These are phyloP conservation scores for Phaffia rhodozyma DNA, from an alignment of 1,284 basidiomycete species.

Conservation along the genomic window DNA sequence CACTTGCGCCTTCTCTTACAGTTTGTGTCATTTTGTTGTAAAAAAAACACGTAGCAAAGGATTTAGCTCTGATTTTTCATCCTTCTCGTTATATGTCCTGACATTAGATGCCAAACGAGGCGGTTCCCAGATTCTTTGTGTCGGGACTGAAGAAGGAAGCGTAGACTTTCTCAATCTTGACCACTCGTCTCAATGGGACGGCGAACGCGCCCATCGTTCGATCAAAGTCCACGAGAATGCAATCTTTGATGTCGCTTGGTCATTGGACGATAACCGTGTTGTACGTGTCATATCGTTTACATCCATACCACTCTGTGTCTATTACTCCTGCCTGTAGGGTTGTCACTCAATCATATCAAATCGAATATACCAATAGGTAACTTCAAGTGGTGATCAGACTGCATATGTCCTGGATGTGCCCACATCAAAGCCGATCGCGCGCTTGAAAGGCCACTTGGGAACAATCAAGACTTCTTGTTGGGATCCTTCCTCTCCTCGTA, in stretches of 20 bases:
- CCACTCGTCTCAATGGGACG: constrained; percentile 5
- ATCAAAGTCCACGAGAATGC: constrained; percentile 51
- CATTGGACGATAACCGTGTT: constrained; percentile 43
- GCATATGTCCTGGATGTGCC: constrained; percentile 25
- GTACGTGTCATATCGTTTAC: constrained; percentile 24
- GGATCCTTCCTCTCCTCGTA: not conserved
- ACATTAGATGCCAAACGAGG: constrained; percentile 8
- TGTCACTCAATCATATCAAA: not conserved
- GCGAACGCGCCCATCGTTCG: not conserved
- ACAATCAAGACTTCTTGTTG: constrained; percentile 22
- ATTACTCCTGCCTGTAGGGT: not conserved
- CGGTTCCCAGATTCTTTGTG: constrained; percentile 2
- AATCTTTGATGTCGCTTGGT: constrained; percentile 69
- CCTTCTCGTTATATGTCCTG: no score
- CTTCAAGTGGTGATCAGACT: constrained; percentile 33
- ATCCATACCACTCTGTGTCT: not conserved
- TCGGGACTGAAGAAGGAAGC: constrained; percentile 11
- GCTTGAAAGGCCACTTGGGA: constrained; percentile 30
- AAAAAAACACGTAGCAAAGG: not conserved
- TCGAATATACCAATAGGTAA: constrained; percentile 24
- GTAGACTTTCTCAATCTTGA: constrained; percentile 6
- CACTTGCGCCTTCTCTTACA: constrained; percentile 11
- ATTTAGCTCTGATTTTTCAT: not conserved
- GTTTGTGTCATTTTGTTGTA: not conserved
- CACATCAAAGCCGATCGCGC: constrained; percentile 23